Conservation (phyloP, 768 basidiomycete species). For the Solioccasus polychromus region DNA sequence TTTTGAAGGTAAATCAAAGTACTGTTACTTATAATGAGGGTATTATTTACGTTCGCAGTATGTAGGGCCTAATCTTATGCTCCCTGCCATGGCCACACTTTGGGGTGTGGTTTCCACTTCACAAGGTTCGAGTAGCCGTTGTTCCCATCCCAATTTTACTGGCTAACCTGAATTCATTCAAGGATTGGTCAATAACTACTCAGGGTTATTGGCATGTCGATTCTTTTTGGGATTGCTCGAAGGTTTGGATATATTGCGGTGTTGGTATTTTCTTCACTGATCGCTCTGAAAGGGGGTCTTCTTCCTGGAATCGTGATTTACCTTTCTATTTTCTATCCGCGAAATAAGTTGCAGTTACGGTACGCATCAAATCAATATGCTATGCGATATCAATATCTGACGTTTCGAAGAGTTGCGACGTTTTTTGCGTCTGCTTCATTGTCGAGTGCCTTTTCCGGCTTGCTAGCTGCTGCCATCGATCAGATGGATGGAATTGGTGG, state of each 20-base stretch:
- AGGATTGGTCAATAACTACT: conserved; percentile 49
- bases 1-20: conserved; percentile 42
- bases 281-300: conserved; percentile 43
- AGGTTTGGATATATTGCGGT: conserved; percentile 34
- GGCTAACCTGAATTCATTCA: no score
- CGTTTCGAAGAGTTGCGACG: conserved; percentile 30
- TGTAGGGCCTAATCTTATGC: conserved; percentile 51
- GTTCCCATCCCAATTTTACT: not conserved
- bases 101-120: conserved; percentile 64
- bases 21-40: conserved; percentile 20
- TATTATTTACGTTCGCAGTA: conserved; percentile 33
- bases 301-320: conserved; percentile 58
- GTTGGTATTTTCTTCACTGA: conserved; percentile 6
- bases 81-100: conserved; percentile 58
- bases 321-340: conserved; percentile 48
- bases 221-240: conserved; percentile 54
- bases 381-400: conserved; percentile 5
- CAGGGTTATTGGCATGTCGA: conserved; percentile 50
- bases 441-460: conserved; percentile 57
- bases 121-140: conserved; percentile 45
- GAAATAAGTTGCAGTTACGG: conserved; percentile 25
- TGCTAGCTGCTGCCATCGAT: conserved; percentile 55
- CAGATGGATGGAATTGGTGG: conserved; percentile 52
- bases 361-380: not conserved
- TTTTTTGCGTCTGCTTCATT: conserved; percentile 46